phyloP scores from a whole-genome alignment of 164 flowering plant species.

The Echeveria elegans region DNA sequence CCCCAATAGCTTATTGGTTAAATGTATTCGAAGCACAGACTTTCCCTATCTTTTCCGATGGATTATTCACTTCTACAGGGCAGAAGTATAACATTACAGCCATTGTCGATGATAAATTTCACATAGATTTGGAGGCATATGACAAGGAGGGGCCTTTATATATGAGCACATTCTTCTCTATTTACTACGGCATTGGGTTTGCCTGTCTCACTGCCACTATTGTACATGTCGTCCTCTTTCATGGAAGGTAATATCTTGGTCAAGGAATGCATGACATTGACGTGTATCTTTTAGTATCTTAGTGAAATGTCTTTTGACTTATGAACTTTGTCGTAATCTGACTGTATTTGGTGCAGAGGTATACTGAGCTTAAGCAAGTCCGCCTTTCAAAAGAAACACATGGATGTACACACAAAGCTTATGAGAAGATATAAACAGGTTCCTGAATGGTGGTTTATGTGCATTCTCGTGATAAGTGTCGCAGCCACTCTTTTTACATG shows the following conservation, averaged over 20 bases:
- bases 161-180: slow-evolving; percentile 26
- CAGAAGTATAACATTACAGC: slow-evolving; percentile 28
- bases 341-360: slow-evolving; percentile 28
- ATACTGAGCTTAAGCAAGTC: slow-evolving; percentile 57
- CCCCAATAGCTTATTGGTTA: slow-evolving; percentile 31
- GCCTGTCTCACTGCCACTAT: slow-evolving; percentile 18
- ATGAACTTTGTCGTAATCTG: too few relatives aligned
- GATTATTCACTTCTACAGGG: slow-evolving; percentile 29
- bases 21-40: slow-evolving; percentile 27
- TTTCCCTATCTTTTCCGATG: slow-evolving; percentile 35
- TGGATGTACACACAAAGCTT: slow-evolving; percentile 67
- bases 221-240: slow-evolving; percentile 17
- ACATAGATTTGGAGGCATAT: slow-evolving; percentile 25
- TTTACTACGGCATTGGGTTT: slow-evolving; percentile 11
- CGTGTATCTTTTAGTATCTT: background rate
- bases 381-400: slow-evolving; percentile 42
- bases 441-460: slow-evolving; percentile 75
- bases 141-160: slow-evolving; percentile 26
- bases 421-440: slow-evolving; percentile 69
- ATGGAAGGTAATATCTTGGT: slow-evolving; percentile 10
- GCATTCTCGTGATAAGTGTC: slow-evolving; percentile 48
- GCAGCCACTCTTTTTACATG: slow-evolving; percentile 54
- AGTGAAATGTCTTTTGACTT: background rate
- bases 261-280: background rate
- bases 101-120: slow-evolving; percentile 25